Evolutionary conservation across 2,329 filamentous ascomycete genomes (phyloP).

Genomic region (Fusarium sp.): DNA sequence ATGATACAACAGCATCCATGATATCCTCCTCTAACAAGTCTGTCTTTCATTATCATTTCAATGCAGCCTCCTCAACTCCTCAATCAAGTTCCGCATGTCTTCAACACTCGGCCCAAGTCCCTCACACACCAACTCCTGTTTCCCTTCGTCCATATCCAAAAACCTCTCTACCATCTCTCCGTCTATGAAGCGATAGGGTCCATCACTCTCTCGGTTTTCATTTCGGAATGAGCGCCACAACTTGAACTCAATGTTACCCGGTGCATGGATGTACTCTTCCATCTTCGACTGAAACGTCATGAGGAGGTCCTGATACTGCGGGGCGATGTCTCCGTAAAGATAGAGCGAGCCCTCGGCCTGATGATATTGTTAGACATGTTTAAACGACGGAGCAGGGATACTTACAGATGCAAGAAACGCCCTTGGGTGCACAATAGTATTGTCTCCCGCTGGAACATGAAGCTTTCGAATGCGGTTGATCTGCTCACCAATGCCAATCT

Average conservation of each 20-base stretch:
- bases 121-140: slow-evolving; percentile 65
- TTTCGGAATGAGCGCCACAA: slow-evolving; percentile 87
- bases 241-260: slow-evolving; percentile 81
- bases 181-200: slow-evolving; percentile 89
- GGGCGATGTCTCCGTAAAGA: slow-evolving; percentile 83
- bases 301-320: slow-evolving; percentile 80
- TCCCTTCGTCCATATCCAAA: slow-evolving; percentile 74
- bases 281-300: slow-evolving; percentile 83
- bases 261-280: slow-evolving; percentile 72
- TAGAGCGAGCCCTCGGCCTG: slow-evolving; percentile 90
- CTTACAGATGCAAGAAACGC: slow-evolving; percentile 92
- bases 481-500: slow-evolving; percentile 91
- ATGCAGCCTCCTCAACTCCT: slow-evolving; percentile 73
- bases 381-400: neutral
- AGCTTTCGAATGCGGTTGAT: slow-evolving; percentile 89
- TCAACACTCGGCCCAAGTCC: slow-evolving; percentile 72
- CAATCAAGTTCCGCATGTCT: slow-evolving; percentile 71
- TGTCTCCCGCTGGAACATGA: slow-evolving; percentile 72
- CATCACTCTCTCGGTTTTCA: slow-evolving; percentile 77
- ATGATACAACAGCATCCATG: neutral
- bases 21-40: neutral
- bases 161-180: slow-evolving; percentile 92
- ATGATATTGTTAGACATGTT: slow-evolving; percentile 52
- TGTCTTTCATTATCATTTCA: slow-evolving; percentile 47
- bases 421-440: slow-evolving; percentile 78